phyloP scores from a whole-genome alignment of 73 alveolate species.

The Stentor roeselii region DNA sequence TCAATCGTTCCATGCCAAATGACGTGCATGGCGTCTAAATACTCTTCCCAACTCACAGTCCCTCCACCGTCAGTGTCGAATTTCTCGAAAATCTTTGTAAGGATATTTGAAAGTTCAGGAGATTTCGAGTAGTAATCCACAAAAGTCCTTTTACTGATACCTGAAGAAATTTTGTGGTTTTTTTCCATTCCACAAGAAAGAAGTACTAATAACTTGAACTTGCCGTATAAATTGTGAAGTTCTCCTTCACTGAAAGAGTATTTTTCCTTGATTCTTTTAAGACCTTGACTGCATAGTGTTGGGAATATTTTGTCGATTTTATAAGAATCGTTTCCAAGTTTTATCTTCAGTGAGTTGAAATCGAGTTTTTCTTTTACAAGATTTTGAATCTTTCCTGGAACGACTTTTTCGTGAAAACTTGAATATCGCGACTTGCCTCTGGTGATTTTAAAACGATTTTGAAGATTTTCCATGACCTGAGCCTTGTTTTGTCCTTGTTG shows the following conservation, averaged over 20 bases:
- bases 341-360: background rate
- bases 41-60: background rate
- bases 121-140: slow-evolving; percentile 2
- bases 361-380: background rate
- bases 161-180: background rate
- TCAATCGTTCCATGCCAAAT: slow-evolving; percentile 21
- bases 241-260: background rate
- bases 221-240: background rate
- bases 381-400: background rate
- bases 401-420: background rate
- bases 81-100: background rate
- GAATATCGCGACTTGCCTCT: too few relatives aligned
- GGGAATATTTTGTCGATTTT: slow-evolving; percentile 12
- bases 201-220: background rate
- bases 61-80: slow-evolving; percentile 6
- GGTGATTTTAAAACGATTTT: background rate
- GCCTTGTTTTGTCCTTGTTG: background rate
- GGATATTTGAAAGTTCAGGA: background rate
- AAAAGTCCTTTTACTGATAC: background rate
- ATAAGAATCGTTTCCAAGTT: background rate
- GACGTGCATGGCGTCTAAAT: background rate
- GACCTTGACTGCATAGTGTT: background rate
- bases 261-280: background rate
- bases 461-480: background rate
- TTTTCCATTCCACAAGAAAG: background rate